These are phyloP conservation scores for Scedosporium minutisporum DNA, from an alignment of 2,329 filamentous ascomycete species.

Conservation along the genomic window DNA sequence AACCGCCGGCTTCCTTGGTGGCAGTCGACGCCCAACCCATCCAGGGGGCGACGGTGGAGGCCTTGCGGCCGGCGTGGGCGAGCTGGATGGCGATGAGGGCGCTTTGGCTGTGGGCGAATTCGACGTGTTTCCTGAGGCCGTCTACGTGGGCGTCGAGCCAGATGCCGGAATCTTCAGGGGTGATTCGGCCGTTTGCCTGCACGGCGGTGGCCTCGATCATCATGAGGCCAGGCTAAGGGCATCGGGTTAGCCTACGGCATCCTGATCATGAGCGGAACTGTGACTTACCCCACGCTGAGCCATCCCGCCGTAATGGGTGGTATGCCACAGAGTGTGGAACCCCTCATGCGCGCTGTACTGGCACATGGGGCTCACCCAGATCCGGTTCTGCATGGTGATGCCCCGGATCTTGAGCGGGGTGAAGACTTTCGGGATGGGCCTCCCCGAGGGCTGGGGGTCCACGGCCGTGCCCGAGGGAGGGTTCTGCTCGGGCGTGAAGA, in stretches of 20 bases:
- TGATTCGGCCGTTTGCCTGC: conserved; percentile 59
- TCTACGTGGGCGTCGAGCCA: conserved; percentile 65
- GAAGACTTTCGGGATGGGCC: conserved; percentile 41
- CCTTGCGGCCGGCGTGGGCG: conserved; percentile 62
- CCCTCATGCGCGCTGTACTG: conserved; percentile 38
- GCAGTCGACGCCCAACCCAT: conserved; percentile 42
- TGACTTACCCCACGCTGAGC: conserved; percentile 48
- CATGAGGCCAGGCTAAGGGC: conserved; percentile 42
- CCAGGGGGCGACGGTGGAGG: conserved; percentile 48
- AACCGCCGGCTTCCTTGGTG: conserved; percentile 36
- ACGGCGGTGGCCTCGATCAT: conserved; percentile 64
- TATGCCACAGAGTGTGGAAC: conserved; percentile 62
- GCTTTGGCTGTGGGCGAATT: conserved; percentile 47
- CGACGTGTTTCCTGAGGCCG: conserved; percentile 45
- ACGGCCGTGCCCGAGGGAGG: conserved; percentile 33
- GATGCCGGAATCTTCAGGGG: conserved; percentile 56
- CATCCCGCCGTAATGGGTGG: conserved; percentile 65
- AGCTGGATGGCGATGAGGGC: conserved; percentile 66
- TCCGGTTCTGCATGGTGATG: conserved; percentile 33
- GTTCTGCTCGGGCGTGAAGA: conserved; percentile 37
- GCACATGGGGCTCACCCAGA: conserved; percentile 37
- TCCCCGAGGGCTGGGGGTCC: conserved; percentile 33
- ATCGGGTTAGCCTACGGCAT: not conserved
- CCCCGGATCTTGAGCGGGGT: conserved; percentile 35
- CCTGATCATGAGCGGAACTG: not conserved